Percentiles rank a stretch among this genome's conserved stretches.
Evolutionary conservation across 2,329 filamentous ascomycete genomes (phyloP).

Genomic region (Hansfordia pulvinata): DNA sequence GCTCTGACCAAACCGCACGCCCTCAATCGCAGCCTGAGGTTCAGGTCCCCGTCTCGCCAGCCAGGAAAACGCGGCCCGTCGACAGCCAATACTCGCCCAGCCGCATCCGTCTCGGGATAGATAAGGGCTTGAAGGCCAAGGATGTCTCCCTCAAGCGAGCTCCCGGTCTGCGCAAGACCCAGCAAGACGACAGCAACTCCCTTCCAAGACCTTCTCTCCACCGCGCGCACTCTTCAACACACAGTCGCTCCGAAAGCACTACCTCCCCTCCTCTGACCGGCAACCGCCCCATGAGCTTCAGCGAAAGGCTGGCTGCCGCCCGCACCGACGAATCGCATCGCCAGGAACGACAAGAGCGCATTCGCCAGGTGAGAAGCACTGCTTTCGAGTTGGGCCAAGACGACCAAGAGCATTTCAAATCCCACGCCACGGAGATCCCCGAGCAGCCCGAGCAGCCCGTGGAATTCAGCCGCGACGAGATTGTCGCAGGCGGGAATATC

Average conservation of each 20-base stretch:
- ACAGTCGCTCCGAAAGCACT: slow-evolving; percentile 10
- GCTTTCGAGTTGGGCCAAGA: slow-evolving; percentile 43
- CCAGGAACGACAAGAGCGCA: slow-evolving; percentile 34
- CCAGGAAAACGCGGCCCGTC: slow-evolving; percentile 40
- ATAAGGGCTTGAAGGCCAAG: slow-evolving; percentile 68
- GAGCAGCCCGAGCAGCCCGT: slow-evolving; percentile 31
- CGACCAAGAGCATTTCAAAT: slow-evolving; percentile 47
- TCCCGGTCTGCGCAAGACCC: slow-evolving; percentile 28
- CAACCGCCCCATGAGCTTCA: slow-evolving; percentile 50
- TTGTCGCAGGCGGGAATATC: slow-evolving; percentile 29
- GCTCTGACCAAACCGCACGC: slow-evolving; percentile 6
- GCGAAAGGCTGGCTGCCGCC: slow-evolving; percentile 68
- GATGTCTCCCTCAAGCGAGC: slow-evolving; percentile 78
- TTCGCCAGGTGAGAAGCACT: slow-evolving; percentile 37
- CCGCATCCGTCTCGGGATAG: slow-evolving; percentile 71
- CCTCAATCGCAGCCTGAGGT: slow-evolving; percentile 27
- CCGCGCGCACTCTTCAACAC: slow-evolving; percentile 25
- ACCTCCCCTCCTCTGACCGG: too few species aligned
- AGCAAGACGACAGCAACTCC: slow-evolving; percentile 13
- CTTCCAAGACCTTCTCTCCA: slow-evolving; percentile 27
- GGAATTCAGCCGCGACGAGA: slow-evolving; percentile 50
- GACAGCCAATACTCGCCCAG: slow-evolving; percentile 59
- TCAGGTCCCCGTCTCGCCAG: slow-evolving; percentile 65
- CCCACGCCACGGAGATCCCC: slow-evolving; percentile 39
- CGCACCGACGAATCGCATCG: slow-evolving; percentile 39